Base-by-base conservation (phyloP, 1,284 basidiomycete genomes). In the Leccinum ponderosum region DNA sequence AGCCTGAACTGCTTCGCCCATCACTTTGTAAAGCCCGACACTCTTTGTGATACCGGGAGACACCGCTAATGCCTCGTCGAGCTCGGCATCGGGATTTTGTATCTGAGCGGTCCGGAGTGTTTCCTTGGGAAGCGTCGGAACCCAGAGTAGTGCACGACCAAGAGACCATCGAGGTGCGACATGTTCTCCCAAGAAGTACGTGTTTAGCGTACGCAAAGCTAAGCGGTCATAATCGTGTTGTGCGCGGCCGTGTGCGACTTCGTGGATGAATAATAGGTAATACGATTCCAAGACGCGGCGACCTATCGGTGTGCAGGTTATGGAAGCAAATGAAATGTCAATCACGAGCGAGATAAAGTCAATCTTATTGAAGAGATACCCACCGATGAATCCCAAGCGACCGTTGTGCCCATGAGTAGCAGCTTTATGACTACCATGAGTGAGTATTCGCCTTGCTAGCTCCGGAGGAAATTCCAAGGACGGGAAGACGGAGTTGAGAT, bases 281-380 rank as follows among this genome's bases (percentile, higher is more conserved):
- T 91, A 93, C 6, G 87, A 80, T 65, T 90, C 83, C 29, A 93
- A 77, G 22, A 90, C 87, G 60, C 91, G 83, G 56, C 91, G 86
- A 51, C 90, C 90, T 92, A 68, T 61, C 20, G 35, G 58, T 48
- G 57, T 31, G 55, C 53, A 44, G 54, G 44, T 62, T 17, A 53
- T 12, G 37, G 42, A 61, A 50, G 25, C 0, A 33, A 59, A n/a
- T 11, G 47, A 33, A 57, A n/a, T 9, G 47, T 61, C 48, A 62
- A 29, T 11, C 29, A 59, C n/a, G 48, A 57, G 52, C 42, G 7
- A 56, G 27, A 54, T 17, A 42, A 48, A 47, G 27, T 20, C 4
- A 15, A 20, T n/a, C 11, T 39, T 1, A 11, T 20, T 17, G 27
- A 27, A 55, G 47, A 31, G 31, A 55, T 55, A 66, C 80, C 55